A percentile compares a stretch with the other conserved stretches of the same genome.
These are phyloP conservation scores for Camellia sinensis DNA, from an alignment of 148 eudicot genomes.

Conservation along the genomic window DNA sequence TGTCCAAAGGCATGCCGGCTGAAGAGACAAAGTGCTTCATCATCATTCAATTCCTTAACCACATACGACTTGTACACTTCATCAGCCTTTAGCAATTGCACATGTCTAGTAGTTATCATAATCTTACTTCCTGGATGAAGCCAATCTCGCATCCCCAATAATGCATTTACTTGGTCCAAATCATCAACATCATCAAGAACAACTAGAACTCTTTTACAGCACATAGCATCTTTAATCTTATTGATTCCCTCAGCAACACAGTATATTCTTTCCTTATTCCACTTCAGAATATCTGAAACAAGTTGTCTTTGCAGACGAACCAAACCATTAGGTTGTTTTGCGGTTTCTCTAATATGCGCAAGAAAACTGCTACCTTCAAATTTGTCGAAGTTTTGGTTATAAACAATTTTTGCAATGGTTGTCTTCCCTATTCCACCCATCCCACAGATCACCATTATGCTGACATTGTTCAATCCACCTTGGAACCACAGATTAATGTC, in stretches of 20 bases:
- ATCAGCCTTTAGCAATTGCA: background rate
- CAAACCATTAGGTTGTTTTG: background rate
- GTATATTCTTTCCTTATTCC: background rate
- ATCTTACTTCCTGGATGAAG: background rate
- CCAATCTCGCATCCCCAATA: background rate
- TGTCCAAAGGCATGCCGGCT: conserved; percentile 8
- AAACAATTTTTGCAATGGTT: background rate
- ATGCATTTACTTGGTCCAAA: background rate
- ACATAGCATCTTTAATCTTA: background rate
- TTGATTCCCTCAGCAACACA: conserved; percentile 4
- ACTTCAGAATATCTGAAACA: background rate
- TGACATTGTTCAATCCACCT: background rate
- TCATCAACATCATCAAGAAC: background rate
- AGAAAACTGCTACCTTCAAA: background rate
- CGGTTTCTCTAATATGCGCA: background rate
- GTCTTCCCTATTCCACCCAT: conserved; percentile 2
- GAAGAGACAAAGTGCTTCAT: background rate
- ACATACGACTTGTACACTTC: background rate
- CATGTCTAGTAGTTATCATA: background rate
- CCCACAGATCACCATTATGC: background rate
- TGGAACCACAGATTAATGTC: background rate
- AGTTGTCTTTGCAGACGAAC: background rate
- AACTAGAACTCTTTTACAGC: background rate
- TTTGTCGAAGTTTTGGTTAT: background rate
- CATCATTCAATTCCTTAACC: background rate